Conservation (phyloP, 345 rosid genomes). For the Diplotaxis tenuifolia region DNA sequence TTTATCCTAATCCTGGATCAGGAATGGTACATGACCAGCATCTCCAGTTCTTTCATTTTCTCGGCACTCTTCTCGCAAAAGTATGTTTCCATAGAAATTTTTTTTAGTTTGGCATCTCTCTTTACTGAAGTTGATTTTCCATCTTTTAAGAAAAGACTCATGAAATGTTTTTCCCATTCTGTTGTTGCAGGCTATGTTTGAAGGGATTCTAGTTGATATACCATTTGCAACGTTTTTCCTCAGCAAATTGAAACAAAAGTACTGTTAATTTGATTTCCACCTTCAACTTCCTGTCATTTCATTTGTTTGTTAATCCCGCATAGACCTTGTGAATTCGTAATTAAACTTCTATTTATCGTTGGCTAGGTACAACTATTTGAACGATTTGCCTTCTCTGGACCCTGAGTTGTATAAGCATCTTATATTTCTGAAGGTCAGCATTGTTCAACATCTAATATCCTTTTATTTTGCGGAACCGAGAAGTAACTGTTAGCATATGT, state of each 20-base stretch:
- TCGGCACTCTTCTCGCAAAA: conserved; percentile 90
- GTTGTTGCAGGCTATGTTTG: conserved; percentile 90
- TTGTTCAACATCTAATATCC: not conserved
- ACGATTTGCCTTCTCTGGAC: conserved; percentile 96
- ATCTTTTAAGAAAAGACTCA: conserved; percentile 18
- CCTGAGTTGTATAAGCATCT: conserved; percentile 97
- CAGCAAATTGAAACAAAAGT: conserved; percentile 97
- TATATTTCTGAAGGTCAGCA: conserved; percentile 82
- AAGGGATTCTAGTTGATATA: conserved; percentile 97
- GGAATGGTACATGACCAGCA: conserved; percentile 96
- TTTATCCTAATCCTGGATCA: conserved; percentile 98
- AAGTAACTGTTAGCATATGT: conserved; percentile 14
- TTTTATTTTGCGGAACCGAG: conserved; percentile 21
- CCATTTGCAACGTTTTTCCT: conserved; percentile 98
- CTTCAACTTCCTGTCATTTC: conserved; percentile 8
- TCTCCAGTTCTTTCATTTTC: conserved; percentile 92
- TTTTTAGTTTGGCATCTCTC: not conserved
- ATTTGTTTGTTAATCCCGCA: conserved; percentile 2
- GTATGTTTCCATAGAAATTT: conserved; percentile 35
- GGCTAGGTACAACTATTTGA: conserved; percentile 82
- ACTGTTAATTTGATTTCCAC: conserved; percentile 23
- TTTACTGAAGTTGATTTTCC: conserved; percentile 1
- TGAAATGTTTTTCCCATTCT: not conserved
- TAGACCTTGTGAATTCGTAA: conserved; percentile 6
- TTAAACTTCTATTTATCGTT: conserved; percentile 21